These are phyloP conservation scores for Anisogramma anomala DNA, from an alignment of 2,329 filamentous ascomycete species.

Conservation along the genomic window DNA sequence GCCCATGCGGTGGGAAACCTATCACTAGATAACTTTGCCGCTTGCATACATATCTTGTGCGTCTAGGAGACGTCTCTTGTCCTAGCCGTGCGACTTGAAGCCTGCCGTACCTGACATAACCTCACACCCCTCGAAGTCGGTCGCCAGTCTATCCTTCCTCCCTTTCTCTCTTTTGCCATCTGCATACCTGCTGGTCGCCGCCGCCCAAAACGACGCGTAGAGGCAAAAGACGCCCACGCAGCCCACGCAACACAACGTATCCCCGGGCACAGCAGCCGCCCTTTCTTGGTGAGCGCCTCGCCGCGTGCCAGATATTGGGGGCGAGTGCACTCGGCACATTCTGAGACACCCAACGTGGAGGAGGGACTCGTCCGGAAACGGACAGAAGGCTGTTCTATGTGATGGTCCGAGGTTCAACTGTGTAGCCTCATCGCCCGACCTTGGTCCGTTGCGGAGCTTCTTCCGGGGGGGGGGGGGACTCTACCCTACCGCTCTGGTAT, in stretches of 20 bases:
- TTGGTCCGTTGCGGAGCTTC: slow-evolving; percentile 27
- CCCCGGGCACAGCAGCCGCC: slow-evolving; percentile 11
- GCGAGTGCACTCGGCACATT: slow-evolving; percentile 8
- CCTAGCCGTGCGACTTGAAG: slow-evolving; percentile 15
- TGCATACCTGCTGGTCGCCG: not conserved
- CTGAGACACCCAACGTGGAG: slow-evolving; percentile 20
- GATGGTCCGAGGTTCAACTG: slow-evolving; percentile 30
- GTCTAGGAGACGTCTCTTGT: slow-evolving; percentile 19
- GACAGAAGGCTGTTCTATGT: slow-evolving; percentile 30
- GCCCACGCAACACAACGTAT: slow-evolving; percentile 12
- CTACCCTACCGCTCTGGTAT: slow-evolving; percentile 29
- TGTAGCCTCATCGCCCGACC: slow-evolving; percentile 29
- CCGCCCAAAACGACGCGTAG: not conserved
- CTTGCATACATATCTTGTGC: slow-evolving; percentile 23
- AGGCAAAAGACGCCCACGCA: slow-evolving; percentile 6
- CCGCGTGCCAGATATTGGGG: slow-evolving; percentile 11
- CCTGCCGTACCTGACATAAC: slow-evolving; percentile 13
- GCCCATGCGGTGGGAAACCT: slow-evolving; percentile 19
- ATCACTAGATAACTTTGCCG: slow-evolving; percentile 20
- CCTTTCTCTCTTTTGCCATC: slow-evolving; percentile 5
- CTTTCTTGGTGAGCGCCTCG: slow-evolving; percentile 14
- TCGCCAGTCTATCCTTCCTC: slow-evolving; percentile 12
- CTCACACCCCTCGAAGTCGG: slow-evolving; percentile 2
- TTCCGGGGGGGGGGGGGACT: slow-evolving; percentile 22
- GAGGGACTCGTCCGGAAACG: slow-evolving; percentile 24